Evolutionary conservation across 1,284 basidiomycete species (phyloP), one percentile per base, ranked within the genome.

Genomic region (Ganoderma multipileum): DNA sequence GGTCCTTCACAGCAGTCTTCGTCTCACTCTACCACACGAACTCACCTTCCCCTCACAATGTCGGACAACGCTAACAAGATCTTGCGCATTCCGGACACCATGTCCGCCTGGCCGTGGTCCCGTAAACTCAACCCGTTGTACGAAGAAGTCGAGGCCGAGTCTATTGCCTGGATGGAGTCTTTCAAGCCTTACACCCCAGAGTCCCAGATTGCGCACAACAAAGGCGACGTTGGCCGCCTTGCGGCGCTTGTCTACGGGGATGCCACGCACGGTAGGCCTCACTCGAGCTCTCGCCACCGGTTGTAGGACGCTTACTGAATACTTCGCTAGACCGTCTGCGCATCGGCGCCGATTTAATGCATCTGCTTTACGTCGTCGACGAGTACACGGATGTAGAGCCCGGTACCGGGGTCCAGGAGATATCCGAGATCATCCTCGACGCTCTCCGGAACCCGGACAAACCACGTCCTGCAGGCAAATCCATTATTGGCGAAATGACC

Each of bases 361-460:
- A 80, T 57, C 71, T 83, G 7, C 82, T 83, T 68, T 84, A 83
- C 68, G 78, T 82, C 16, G 76, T 83, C 55, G 84, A 85, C 68
- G 82, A 85, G 66, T 80, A 81, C 67, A 80, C 81, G 14, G 83
- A 85, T 66, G 72, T 78, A 0, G 76, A 78, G 38, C 65, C 73
- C 33, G 74, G 73, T 2, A 63, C 74, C 2, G 70, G 65, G 20
- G 79, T 77, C 55, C 72, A 70, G 9, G 39, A 71, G 30, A 70
- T 78, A 63, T 23, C 52, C 11, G 6, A 18, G 2, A 42, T 61
- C 8, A 16, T 52, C 47, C 47, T 66, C 47, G 64, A 66, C 26
- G 64, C 64, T 0, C 42, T 61, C 18, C 47, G 52, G 5, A 61
- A 66, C 18, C 59, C 64, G 20, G 58, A 66, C 64, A 55, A 54